Evolutionary conservation across 495 filamentous ascomycete species (phyloP), one percentile per base, ranked within the genome.

Genomic region (Durotheca rogersii): DNA sequence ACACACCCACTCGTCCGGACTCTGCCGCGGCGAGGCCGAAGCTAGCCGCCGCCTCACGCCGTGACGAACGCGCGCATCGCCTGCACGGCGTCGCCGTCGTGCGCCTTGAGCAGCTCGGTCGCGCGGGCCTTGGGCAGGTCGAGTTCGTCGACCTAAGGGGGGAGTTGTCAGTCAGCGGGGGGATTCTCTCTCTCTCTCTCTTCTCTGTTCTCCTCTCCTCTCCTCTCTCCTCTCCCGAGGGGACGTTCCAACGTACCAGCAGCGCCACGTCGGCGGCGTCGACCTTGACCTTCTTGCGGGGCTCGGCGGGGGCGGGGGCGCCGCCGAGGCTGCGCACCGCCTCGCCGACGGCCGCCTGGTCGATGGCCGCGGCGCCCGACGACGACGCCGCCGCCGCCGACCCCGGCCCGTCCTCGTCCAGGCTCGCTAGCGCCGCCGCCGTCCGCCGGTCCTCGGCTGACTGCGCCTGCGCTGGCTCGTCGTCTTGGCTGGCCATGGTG

Each of bases 371-470:
- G n/a, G 52, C 78, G 77, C 5, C 70, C 43, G 7, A 58, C 48
- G 16, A 72, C 53, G n/a, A 73, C 71, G 41, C 85, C 86, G 46
- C 83, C 83, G 50, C 70, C 71, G 25, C 64, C 69, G 18, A 79
- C 67, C n/a, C n/a, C n/a, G n/a, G n/a, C n/a, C n/a, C n/a, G n/a
- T n/a, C n/a, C n/a, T n/a, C n/a, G 56, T 91, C 85, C 43, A 95
- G 85, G 45, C 82, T 81, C 52, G 81, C 83, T 59, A 95, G 82
- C 12, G 91, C 90, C 18, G 88, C 89, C 47, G 89, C 89, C 15
- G 91, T 88, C 71, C 93, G 95, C 67, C 89, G 87, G 72, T 93
- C 90, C 70, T 94, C 89, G 53, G 89, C 81, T 30, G 78, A 80
- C 67, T 81, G n/a, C n/a, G n/a, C n/a, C n/a, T n/a, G n/a, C n/a